These are phyloP conservation scores for Candida maris DNA, from an alignment of 805 yeast genomes.

Conservation along the genomic window DNA sequence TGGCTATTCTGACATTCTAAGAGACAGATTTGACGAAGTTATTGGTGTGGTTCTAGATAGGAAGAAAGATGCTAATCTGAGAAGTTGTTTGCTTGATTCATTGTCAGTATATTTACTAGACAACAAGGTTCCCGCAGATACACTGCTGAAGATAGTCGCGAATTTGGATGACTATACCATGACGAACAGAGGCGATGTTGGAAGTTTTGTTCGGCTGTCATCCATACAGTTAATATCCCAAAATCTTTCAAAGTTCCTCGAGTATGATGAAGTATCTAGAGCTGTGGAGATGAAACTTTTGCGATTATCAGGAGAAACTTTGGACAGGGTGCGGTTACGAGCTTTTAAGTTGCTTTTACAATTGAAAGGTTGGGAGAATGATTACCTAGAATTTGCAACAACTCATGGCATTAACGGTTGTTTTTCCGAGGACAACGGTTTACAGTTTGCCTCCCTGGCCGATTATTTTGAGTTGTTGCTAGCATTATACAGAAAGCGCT, in stretches of 20 bases:
- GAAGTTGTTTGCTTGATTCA: conserved; percentile 26
- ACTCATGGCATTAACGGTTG: background rate
- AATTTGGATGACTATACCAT: conserved; percentile 73
- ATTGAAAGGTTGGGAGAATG: conserved; percentile 21
- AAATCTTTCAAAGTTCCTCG: conserved; percentile 22
- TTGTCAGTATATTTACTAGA: conserved; percentile 23
- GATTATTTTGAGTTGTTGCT: conserved; percentile 31
- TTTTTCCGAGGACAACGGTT: conserved; percentile 1
- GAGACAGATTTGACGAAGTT: conserved; percentile 19
- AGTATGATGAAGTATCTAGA: conserved; percentile 5
- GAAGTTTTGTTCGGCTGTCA: conserved; percentile 60
- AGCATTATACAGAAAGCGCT: conserved; percentile 16
- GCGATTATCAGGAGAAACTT: conserved; percentile 60
- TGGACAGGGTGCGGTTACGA: conserved; percentile 47
- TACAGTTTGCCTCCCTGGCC: conserved; percentile 13
- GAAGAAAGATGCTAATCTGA: conserved; percentile 27
- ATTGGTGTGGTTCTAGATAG: conserved; percentile 26
- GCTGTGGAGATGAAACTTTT: conserved; percentile 37
- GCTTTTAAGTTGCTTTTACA: conserved; percentile 39
- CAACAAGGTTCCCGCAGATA: conserved; percentile 7
- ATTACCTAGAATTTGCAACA: conserved; percentile 5
- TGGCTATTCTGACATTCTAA: conserved; percentile 23
- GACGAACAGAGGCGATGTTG: conserved; percentile 90
- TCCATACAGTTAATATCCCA: conserved; percentile 39
- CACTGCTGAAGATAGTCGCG: conserved; percentile 20